These are phyloP conservation scores for Saussurea involucrata DNA, from an alignment of 129 eudicot genomes.

Conservation along the genomic window DNA sequence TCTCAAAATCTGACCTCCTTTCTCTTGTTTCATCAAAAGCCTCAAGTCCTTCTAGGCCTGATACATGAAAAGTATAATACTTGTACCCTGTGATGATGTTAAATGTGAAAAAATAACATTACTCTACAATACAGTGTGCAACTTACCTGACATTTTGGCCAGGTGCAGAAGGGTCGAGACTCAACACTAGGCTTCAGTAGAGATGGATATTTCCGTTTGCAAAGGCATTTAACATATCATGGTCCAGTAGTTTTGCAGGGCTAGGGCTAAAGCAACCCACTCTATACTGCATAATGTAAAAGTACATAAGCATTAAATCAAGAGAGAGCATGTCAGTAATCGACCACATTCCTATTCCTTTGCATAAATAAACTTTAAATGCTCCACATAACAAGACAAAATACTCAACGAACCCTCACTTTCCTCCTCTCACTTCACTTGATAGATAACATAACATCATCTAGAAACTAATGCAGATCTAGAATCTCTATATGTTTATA, in stretches of 20 bases:
- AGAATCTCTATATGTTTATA: not conserved
- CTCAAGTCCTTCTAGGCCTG: slow-evolving; percentile 56
- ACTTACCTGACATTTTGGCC: slow-evolving; percentile 68
- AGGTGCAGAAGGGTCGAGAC: slow-evolving; percentile 37
- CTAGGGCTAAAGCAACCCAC: not conserved
- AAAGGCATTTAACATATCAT: slow-evolving; percentile 20
- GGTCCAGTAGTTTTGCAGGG: slow-evolving; percentile 3
- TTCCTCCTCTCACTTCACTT: slow-evolving; percentile 3
- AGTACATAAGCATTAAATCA: slow-evolving; percentile 12
- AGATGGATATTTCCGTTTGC: slow-evolving; percentile 7
- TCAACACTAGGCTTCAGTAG: slow-evolving; percentile 22
- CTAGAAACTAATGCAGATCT: slow-evolving; percentile 13
- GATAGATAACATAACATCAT: slow-evolving; percentile 3
- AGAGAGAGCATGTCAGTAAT: not conserved
- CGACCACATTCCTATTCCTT: not conserved
- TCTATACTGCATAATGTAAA: not conserved
- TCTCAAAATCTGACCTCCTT: slow-evolving; percentile 69
- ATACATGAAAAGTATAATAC: not conserved
- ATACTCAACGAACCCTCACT: not conserved
- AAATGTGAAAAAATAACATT: not conserved
- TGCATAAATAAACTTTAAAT: not conserved
- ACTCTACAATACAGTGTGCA: not conserved
- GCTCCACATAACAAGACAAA: slow-evolving; percentile 19
- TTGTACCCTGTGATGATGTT: not conserved
- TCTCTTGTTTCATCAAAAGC: slow-evolving; percentile 59